Evolutionary conservation across 495 filamentous ascomycete species (phyloP).

Genomic region (Talaromyces liani): DNA sequence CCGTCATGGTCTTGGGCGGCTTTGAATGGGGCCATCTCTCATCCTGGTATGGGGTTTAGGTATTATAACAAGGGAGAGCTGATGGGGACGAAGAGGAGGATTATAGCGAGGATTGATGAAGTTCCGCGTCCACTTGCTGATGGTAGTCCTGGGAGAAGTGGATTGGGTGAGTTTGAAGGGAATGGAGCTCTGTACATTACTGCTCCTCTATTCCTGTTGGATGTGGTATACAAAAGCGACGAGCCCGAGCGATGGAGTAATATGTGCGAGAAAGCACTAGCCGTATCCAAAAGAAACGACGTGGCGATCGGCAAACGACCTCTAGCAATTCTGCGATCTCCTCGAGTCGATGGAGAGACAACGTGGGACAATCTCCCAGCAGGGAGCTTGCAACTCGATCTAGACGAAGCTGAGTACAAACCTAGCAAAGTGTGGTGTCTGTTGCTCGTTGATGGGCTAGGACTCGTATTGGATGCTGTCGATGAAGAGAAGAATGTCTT

Average conservation of each 20-base stretch:
- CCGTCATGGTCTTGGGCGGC: constrained; percentile 1
- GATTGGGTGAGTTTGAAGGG: background rate
- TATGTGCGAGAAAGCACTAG: background rate
- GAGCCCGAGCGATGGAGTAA: background rate
- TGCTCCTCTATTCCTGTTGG: background rate
- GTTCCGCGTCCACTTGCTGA: constrained; percentile 1
- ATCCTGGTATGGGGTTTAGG: background rate
- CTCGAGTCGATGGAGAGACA: background rate
- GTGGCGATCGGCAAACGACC: background rate
- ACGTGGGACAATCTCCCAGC: background rate
- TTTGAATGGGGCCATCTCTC: background rate
- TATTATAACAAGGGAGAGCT: background rate
- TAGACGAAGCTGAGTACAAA: background rate
- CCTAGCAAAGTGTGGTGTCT: background rate
- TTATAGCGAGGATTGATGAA: background rate
- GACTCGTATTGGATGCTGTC: background rate
- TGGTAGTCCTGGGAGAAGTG: background rate
- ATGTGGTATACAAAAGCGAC: background rate
- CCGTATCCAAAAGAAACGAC: background rate
- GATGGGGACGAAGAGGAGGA: background rate
- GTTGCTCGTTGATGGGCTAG: background rate
- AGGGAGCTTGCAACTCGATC: background rate
- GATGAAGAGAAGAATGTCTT: background rate
- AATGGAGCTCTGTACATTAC: background rate
- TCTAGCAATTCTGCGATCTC: background rate